These are phyloP conservation scores for Saturnispora dispora DNA, from an alignment of 805 yeast genomes.

Conservation along the genomic window DNA sequence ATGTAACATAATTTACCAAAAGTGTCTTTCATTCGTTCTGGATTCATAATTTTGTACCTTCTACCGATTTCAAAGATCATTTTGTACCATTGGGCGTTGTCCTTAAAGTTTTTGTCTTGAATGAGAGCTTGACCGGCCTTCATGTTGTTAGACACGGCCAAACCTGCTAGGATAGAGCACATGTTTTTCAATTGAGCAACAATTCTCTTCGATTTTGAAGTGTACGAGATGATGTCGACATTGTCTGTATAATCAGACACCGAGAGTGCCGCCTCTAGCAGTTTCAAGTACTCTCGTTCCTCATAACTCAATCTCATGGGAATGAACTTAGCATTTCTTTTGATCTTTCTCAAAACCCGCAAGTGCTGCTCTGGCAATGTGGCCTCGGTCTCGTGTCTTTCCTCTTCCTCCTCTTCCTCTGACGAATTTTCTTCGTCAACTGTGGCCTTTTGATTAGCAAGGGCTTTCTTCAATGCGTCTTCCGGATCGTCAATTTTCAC, in stretches of 20 bases:
- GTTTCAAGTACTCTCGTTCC: constrained; percentile 58
- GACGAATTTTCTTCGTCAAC: constrained; percentile 12
- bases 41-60: constrained; percentile 76
- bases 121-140: constrained; percentile 58
- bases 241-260: constrained; percentile 76
- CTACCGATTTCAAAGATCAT: constrained; percentile 68
- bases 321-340: constrained; percentile 42
- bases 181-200: constrained; percentile 65
- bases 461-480: constrained; percentile 14
- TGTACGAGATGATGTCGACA: constrained; percentile 60
- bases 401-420: constrained; percentile 13
- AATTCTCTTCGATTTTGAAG: constrained; percentile 62
- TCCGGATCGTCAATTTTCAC: constrained; percentile 12
- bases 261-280: constrained; percentile 66
- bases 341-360: constrained; percentile 29
- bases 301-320: constrained; percentile 61
- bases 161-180: constrained; percentile 70
- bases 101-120: constrained; percentile 56
- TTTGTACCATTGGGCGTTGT: constrained; percentile 67
- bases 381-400: constrained; percentile 10
- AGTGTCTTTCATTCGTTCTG: constrained; percentile 69
- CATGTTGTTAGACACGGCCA: constrained; percentile 69
- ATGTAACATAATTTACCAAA: constrained; percentile 75
- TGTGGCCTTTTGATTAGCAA: constrained; percentile 13
- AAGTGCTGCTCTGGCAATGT: constrained; percentile 13